These are phyloP conservation scores for Ganoderma sp. DNA, from an alignment of 1,284 basidiomycete species.

Conservation along the genomic window DNA sequence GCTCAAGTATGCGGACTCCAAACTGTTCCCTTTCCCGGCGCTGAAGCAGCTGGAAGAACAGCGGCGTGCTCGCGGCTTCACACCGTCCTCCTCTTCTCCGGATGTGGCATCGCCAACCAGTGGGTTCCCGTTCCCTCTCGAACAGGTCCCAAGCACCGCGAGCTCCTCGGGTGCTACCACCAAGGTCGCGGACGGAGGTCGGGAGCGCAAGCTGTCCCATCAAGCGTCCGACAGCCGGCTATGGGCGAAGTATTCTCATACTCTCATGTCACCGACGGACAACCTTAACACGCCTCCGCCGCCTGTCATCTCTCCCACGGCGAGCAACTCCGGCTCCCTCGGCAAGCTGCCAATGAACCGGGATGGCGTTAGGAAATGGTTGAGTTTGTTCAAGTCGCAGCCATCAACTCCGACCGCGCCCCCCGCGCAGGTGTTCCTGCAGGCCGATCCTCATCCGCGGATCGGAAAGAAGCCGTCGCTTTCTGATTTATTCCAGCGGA, in stretches of 20 bases:
- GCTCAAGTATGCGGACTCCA: constrained; percentile 72
- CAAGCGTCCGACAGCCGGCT: constrained; percentile 72
- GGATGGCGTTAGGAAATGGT: constrained; percentile 79
- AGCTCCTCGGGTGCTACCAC: constrained; percentile 60
- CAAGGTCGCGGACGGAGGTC: constrained; percentile 53
- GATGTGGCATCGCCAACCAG: constrained; percentile 58
- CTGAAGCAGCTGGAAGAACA: constrained; percentile 79
- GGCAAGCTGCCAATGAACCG: constrained; percentile 71
- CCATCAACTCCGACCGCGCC: constrained; percentile 48
- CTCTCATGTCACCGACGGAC: constrained; percentile 52
- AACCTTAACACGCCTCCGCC: constrained; percentile 48
- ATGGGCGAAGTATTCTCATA: constrained; percentile 56
- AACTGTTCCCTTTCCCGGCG: constrained; percentile 89
- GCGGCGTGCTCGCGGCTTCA: constrained; percentile 59
- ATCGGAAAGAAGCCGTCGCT: constrained; percentile 63
- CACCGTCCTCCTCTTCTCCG: constrained; percentile 64
- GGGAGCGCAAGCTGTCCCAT: constrained; percentile 69
- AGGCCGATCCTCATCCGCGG: constrained; percentile 38
- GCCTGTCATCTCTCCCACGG: constrained; percentile 44
- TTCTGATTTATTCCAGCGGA: constrained; percentile 61
- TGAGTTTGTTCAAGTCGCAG: constrained; percentile 58
- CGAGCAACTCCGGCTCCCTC: constrained; percentile 47
- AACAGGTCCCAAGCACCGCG: constrained; percentile 48
- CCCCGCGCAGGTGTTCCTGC: constrained; percentile 42
- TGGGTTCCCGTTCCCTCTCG: constrained; percentile 47